Evolutionary conservation across 1,139 yeast species (phyloP), one percentile per base, ranked within the genome.

Genomic region (Nadsonia starkeyi-henricii): DNA sequence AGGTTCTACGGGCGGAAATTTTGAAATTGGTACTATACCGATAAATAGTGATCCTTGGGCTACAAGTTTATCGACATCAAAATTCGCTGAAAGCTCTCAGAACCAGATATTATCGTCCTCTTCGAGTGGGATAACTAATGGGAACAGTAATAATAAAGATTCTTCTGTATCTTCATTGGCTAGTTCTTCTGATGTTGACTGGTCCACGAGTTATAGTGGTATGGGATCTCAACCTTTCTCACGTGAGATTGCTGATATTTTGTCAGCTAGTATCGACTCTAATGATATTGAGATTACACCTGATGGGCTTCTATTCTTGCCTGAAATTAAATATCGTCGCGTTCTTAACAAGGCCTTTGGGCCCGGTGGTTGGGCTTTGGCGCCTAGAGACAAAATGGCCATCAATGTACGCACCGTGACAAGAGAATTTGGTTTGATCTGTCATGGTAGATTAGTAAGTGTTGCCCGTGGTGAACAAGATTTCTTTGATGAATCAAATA

Each of bases 311-410:
- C 66, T 91, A 15, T 91, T 86, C 59, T 69, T 91, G 47, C 98
- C 98, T 0, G 98, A 91, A 64, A 91, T 91, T 65, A 88, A 89
- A 62, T 91, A 91, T 62, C 77, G 98, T 54, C 75, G 98, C 45
- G 82, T 88, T 36, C 67, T 91, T 57, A 89, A 89, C 65, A 73
- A 74, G 41, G 94, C 97, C 0, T 89, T 91, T 70, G 98, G 98
- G 1, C 96, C 98, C 2, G 98, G 98, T 21, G 97, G 95, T 1
- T 91, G 98, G 98, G 98, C 98, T 0, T 70, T 91, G 51, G 96
- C 94, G 0, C 97, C 98, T 9, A 70, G 98, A 50, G 82, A 95
- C 0, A 93, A 84, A 55, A 82, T 95, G 0, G 69, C 77, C 48
- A 78, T 91, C 28, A 81, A 95, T 1, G 67, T 71, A 36, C 72